Conservation (phyloP, 2,329 filamentous ascomycete species). For the Plenodomus biglobosus region DNA sequence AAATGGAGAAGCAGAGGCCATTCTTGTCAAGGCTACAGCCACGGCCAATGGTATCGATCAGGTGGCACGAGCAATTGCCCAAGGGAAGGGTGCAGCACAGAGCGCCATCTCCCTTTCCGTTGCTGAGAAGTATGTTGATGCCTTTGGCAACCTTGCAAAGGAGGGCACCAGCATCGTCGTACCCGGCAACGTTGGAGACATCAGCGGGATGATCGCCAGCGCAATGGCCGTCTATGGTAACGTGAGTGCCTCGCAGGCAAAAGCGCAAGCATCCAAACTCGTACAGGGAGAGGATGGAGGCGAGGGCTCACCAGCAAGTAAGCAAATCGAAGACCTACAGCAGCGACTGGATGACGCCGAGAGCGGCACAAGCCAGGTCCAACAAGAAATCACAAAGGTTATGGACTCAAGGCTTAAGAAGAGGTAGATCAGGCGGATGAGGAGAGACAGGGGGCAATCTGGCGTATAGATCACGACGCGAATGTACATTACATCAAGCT, state of each 20-base stretch:
- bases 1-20: constrained; percentile 90
- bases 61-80: constrained; percentile 73
- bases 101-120: constrained; percentile 83
- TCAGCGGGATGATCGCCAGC: constrained; percentile 94
- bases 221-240: constrained; percentile 95
- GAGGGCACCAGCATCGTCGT: constrained; percentile 96
- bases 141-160: constrained; percentile 87
- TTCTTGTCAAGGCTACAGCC: constrained; percentile 78
- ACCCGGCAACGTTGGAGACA: constrained; percentile 94
- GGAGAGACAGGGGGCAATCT: neutral
- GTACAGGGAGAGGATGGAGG: constrained; percentile 15
- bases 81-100: constrained; percentile 74
- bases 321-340: constrained; percentile 39
- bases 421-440: constrained; percentile 15
- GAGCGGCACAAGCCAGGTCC: constrained; percentile 24
- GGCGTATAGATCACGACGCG: constrained; percentile 5
- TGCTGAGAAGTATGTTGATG: constrained; percentile 97
- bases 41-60: constrained; percentile 87
- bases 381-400: constrained; percentile 37
- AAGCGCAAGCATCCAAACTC: constrained; percentile 60
- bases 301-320: constrained; percentile 24
- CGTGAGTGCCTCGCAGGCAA: constrained; percentile 78
- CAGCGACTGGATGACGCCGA: constrained; percentile 28
- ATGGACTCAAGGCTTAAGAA: constrained; percentile 41
- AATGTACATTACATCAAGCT: constrained; percentile 38